Conservation (phyloP, 2,329 filamentous ascomycete species). For the Acrocalymma vagum region DNA sequence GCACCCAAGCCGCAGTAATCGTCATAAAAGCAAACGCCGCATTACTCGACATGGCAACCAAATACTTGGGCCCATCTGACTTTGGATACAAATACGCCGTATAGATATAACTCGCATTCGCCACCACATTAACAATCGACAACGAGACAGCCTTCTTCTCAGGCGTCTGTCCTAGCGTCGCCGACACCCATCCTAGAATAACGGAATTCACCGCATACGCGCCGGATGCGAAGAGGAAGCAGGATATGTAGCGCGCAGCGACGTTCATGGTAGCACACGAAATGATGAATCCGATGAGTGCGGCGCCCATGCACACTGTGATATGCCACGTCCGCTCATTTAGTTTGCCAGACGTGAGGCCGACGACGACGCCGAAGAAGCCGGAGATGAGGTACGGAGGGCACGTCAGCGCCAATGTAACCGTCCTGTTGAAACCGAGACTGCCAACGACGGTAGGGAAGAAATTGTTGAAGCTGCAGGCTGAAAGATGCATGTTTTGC, state of each 20-base stretch:
- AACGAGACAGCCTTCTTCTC: slow-evolving; percentile 56
- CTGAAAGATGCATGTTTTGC: slow-evolving; percentile 65
- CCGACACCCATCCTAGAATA: slow-evolving; percentile 52
- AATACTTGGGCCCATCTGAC: slow-evolving; percentile 39
- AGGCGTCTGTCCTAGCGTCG: slow-evolving; percentile 51
- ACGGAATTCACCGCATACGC: slow-evolving; percentile 35
- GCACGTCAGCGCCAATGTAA: slow-evolving; percentile 60
- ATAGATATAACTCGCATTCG: slow-evolving; percentile 50
- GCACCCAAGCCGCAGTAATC: slow-evolving; percentile 30
- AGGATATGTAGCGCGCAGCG: slow-evolving; percentile 38
- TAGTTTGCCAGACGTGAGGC: slow-evolving; percentile 46
- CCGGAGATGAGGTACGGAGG: slow-evolving; percentile 32
- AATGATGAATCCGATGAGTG: slow-evolving; percentile 49
- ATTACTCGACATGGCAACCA: slow-evolving; percentile 40
- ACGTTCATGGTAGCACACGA: slow-evolving; percentile 45
- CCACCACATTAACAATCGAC: slow-evolving; percentile 53
- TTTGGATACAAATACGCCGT: too few species aligned
- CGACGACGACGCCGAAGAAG: slow-evolving; percentile 37
- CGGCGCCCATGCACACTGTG: slow-evolving; percentile 43
- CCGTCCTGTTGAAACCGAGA: slow-evolving; percentile 58
- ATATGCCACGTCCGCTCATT: slow-evolving; percentile 54
- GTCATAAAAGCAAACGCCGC: slow-evolving; percentile 36
- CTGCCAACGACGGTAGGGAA: slow-evolving; percentile 59
- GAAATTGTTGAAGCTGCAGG: slow-evolving; percentile 47
- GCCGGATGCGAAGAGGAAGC: slow-evolving; percentile 37